Conservation (phyloP, 2,329 filamentous ascomycete genomes). For the Hypoxylon sp. region DNA sequence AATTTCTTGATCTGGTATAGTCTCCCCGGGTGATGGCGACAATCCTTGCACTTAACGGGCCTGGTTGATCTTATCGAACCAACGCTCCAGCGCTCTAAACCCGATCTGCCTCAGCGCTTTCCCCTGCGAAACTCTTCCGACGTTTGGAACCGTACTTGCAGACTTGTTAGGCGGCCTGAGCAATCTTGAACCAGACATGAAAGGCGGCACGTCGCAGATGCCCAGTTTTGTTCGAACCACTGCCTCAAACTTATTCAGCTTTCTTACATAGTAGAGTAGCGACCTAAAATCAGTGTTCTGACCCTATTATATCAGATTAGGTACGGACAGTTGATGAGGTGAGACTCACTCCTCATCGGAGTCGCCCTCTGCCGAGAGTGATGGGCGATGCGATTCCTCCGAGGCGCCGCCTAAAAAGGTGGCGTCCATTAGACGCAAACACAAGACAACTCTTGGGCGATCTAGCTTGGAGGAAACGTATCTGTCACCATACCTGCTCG, state of each 20-base stretch:
- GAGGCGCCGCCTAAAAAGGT: constrained; percentile 11
- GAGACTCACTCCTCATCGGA: constrained; percentile 12
- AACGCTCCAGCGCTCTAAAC: constrained; percentile 38
- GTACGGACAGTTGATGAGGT: too few species aligned
- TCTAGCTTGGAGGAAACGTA: constrained; percentile 3
- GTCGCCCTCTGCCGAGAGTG: constrained; percentile 19
- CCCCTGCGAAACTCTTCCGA: constrained; percentile 41
- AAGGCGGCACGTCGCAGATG: constrained; percentile 33
- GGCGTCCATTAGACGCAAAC: not conserved
- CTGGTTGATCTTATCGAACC: constrained; percentile 33
- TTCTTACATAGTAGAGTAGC: too few species aligned
- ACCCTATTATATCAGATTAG: too few species aligned
- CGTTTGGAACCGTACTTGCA: constrained; percentile 41
- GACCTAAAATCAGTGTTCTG: too few species aligned
- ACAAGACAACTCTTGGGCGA: not conserved
- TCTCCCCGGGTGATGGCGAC: constrained; percentile 25
- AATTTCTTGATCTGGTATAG: constrained; percentile 24
- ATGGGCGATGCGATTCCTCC: constrained; percentile 14
- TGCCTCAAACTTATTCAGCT: constrained; percentile 19
- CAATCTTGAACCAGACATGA: constrained; percentile 27
- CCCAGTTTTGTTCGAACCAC: constrained; percentile 17
- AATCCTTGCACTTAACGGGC: constrained; percentile 21
- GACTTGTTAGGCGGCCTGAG: constrained; percentile 29
- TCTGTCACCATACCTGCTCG: constrained; percentile 3
- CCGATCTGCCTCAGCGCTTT: constrained; percentile 37